Conservation (phyloP, 371 early-diverging fungal species). For the Mucor racemosus region DNA sequence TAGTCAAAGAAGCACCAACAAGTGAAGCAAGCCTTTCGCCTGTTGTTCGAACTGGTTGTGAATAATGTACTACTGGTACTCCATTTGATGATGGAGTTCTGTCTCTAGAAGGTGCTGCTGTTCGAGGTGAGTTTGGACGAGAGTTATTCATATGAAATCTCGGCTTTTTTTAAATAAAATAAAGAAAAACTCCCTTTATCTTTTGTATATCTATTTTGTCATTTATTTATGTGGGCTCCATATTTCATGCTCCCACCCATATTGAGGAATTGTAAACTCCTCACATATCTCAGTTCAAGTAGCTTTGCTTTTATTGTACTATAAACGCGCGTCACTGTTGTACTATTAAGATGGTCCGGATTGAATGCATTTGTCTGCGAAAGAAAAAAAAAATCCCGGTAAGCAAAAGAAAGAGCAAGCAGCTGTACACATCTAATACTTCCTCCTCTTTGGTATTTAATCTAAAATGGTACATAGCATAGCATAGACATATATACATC, state of each 20-base stretch:
- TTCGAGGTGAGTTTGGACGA: constrained; percentile 23
- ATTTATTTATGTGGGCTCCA: not conserved
- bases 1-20: constrained; percentile 67
- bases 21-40: constrained; percentile 63
- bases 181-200: not conserved
- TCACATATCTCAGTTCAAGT: not conserved
- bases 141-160: constrained; percentile 13
- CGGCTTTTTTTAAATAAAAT: not conserved
- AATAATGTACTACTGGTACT: constrained; percentile 21
- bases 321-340: not conserved
- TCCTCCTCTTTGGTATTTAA: constrained; percentile 28
- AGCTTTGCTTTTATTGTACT: not conserved
- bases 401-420: not conserved
- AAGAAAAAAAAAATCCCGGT: constrained; percentile 1
- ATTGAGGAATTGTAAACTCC: not conserved
- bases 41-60: constrained; percentile 42
- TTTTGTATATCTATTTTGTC: not conserved
- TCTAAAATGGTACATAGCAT: constrained; percentile 22
- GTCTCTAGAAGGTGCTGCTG: constrained; percentile 22
- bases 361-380: not conserved
- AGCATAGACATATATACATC: not conserved
- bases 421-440: not conserved
- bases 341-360: not conserved
- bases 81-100: constrained; percentile 31
- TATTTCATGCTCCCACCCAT: not conserved